Conservation (phyloP, 306 rosid species). For the Carpinus viminea region DNA sequence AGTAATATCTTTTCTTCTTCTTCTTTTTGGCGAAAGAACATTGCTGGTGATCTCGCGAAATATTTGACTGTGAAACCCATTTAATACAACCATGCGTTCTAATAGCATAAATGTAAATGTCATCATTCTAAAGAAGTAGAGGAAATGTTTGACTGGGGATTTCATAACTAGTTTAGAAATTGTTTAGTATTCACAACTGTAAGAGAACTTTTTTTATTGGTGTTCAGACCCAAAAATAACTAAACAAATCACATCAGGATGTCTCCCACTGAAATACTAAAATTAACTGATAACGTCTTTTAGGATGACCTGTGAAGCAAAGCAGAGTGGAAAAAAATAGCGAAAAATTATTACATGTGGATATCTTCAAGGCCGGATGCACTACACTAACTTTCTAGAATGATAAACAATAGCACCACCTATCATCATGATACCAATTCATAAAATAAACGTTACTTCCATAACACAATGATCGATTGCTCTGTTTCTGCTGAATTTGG, state of each 20-base stretch:
- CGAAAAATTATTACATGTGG: not conserved
- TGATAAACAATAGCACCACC: not conserved
- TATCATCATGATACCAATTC: conserved; percentile 6
- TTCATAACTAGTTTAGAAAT: not conserved
- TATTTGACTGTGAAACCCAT: conserved; percentile 5
- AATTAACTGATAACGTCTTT: not conserved
- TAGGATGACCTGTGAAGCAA: not conserved
- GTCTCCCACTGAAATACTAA: not conserved
- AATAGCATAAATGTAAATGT: not conserved
- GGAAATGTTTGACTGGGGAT: not conserved
- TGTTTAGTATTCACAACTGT: not conserved
- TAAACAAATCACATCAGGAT: not conserved
- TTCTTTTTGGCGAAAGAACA: not conserved
- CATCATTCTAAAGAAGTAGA: not conserved
- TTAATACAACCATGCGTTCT: conserved; percentile 9
- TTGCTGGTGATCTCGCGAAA: not conserved
- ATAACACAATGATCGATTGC: not conserved
- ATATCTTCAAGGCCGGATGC: too few relatives aligned
- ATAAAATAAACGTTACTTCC: not conserved
- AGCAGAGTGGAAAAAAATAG: not conserved
- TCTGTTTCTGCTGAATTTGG: conserved; percentile 6
- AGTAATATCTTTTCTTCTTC: not conserved
- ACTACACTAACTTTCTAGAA: not conserved
- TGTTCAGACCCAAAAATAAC: not conserved
- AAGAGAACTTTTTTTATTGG: not conserved